phyloP scores from a whole-genome alignment of 805 yeast species.

The Pichia californica region DNA sequence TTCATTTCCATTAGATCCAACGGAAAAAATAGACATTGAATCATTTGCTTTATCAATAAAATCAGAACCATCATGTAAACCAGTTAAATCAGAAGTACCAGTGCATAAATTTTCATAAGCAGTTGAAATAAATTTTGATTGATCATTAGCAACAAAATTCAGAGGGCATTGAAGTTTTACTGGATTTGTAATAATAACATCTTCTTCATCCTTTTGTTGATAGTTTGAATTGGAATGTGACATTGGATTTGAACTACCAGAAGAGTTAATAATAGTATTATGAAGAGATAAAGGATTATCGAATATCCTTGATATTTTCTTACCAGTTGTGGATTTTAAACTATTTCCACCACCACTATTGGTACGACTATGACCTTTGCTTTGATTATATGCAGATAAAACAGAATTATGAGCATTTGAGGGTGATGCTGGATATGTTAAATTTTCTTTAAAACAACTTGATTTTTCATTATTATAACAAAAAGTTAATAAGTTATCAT shows the following conservation, averaged over 20 bases:
- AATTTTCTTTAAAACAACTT: not conserved
- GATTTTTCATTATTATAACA: slow-evolving; percentile 36
- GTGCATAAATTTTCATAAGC: slow-evolving; percentile 22
- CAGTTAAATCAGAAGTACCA: slow-evolving; percentile 21
- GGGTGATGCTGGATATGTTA: not conserved
- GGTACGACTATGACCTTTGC: not conserved
- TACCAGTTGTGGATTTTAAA: not conserved
- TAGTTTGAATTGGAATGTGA: not conserved
- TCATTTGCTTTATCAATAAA: slow-evolving; percentile 15
- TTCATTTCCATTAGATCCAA: slow-evolving; percentile 19
- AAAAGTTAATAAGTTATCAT: slow-evolving; percentile 56
- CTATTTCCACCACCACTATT: not conserved
- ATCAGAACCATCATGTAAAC: slow-evolving; percentile 15
- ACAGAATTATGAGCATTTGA: too few relatives aligned
- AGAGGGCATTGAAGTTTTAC: slow-evolving; percentile 33
- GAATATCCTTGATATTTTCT: slow-evolving; percentile 18
- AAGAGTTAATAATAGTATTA: too few relatives aligned
- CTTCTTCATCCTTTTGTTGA: slow-evolving; percentile 14
- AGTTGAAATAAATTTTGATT: slow-evolving; percentile 21
- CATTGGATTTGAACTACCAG: too few relatives aligned
- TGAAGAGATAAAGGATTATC: slow-evolving; percentile 10
- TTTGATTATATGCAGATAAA: too few relatives aligned
- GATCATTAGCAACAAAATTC: slow-evolving; percentile 28
- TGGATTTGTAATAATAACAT: slow-evolving; percentile 31
- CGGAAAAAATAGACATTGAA: slow-evolving; percentile 22